A percentile compares a stretch with the other conserved stretches of the same genome.
Evolutionary conservation across 441 rosid genomes (phyloP).

Genomic region (Gossypium davidsonii): DNA sequence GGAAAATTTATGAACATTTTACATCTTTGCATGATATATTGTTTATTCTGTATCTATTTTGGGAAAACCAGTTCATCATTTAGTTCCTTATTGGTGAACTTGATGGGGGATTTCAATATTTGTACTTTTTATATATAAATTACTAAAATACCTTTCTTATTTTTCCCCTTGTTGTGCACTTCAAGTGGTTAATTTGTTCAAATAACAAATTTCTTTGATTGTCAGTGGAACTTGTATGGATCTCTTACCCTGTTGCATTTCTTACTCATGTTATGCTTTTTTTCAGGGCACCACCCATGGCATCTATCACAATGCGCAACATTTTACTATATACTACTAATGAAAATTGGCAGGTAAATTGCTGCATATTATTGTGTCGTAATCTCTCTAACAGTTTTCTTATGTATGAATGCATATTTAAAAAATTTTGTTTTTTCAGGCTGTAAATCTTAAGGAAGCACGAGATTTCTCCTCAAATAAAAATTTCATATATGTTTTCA

Average conservation of each 20-base stretch:
- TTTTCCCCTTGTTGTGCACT: not conserved
- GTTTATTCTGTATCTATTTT: not conserved
- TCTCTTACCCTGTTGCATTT: not conserved
- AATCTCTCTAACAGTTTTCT: conserved; percentile 8
- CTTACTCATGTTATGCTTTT: conserved; percentile 20
- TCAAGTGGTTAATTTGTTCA: not conserved
- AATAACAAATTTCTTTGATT: not conserved
- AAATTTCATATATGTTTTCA: conserved; percentile 83
- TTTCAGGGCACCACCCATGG: conserved; percentile 90
- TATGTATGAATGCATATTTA: conserved; percentile 15
- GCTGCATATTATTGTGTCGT: conserved; percentile 2
- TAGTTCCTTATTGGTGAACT: not conserved
- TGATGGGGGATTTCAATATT: not conserved
- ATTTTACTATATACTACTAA: conserved; percentile 76
- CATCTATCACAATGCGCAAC: conserved; percentile 82
- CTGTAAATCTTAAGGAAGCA: conserved; percentile 93
- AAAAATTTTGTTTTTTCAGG: conserved; percentile 36
- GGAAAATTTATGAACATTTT: not conserved
- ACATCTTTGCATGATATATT: not conserved
- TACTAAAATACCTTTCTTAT: not conserved
- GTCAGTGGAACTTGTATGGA: not conserved
- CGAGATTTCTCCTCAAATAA: conserved; percentile 75
- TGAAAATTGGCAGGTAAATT: conserved; percentile 89
- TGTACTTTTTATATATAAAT: not conserved
- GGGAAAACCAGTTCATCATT: not conserved